phyloP scores from a whole-genome alignment of 495 filamentous ascomycete genomes.

The Aspergillus hancockii region DNA sequence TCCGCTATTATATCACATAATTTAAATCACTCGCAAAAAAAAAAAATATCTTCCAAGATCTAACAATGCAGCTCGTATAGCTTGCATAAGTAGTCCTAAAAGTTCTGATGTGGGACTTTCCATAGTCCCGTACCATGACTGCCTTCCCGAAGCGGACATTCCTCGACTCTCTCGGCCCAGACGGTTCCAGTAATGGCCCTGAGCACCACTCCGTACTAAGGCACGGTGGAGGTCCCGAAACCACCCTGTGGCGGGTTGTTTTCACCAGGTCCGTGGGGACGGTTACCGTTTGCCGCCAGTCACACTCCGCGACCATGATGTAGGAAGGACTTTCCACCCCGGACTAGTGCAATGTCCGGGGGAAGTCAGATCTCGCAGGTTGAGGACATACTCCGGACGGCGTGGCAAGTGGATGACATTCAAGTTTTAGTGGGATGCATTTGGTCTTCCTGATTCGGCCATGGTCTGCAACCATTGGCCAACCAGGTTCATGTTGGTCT shows the following conservation, averaged over 20 bases:
- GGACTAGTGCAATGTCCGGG: not conserved
- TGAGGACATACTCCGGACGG: not conserved
- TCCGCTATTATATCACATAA: not conserved
- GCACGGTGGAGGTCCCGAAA: conserved; percentile 8
- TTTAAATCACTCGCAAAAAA: not conserved
- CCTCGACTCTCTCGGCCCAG: conserved; percentile 18
- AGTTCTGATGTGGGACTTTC: conserved; percentile 6
- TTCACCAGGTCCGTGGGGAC: conserved; percentile 1
- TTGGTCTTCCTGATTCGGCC: not conserved
- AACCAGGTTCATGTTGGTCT: not conserved
- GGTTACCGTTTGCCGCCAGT: not conserved
- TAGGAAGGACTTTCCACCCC: not conserved
- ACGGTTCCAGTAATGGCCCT: conserved; percentile 11
- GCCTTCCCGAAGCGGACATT: conserved; percentile 23
- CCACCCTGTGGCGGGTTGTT: conserved; percentile 3
- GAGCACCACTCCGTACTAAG: not conserved
- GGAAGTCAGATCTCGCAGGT: conserved; percentile 2
- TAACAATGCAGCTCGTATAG: not conserved
- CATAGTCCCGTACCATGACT: conserved; percentile 12
- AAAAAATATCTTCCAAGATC: not conserved
- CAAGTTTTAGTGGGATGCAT: not conserved
- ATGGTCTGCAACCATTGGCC: not conserved
- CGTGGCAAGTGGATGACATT: conserved; percentile 4
- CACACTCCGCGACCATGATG: not conserved
- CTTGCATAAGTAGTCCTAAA: not conserved